A percentile compares a stretch with the other conserved stretches of the same genome.
phyloP scores from a whole-genome alignment of 192 early-diverging fungal species.

The Backusella westeae region DNA sequence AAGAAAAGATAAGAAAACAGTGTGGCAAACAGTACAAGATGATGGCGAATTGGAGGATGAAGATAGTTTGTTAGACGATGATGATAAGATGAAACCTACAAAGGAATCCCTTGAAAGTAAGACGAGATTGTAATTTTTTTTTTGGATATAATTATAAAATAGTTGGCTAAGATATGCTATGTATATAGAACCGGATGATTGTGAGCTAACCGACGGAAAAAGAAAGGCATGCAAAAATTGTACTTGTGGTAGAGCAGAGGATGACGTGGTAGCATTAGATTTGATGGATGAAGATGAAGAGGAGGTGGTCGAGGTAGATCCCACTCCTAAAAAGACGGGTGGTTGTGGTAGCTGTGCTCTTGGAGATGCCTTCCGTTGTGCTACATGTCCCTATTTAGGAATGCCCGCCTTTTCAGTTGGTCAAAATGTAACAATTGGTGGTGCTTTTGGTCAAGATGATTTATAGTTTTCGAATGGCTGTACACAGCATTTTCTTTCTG shows the following conservation, averaged over 20 bases:
- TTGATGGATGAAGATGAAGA: conserved; percentile 27
- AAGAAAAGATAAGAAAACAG: conserved; percentile 31
- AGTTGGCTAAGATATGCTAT: not conserved
- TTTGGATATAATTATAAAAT: not conserved
- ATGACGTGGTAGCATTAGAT: conserved; percentile 50
- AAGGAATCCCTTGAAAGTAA: conserved; percentile 57
- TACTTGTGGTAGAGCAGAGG: conserved; percentile 87
- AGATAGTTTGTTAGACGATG: conserved; percentile 81
- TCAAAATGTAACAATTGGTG: conserved; percentile 87
- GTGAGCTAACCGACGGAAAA: conserved; percentile 65
- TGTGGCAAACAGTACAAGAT: conserved; percentile 67
- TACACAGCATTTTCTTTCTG: not conserved
- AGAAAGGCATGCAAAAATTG: conserved; percentile 98
- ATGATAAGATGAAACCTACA: conserved; percentile 72
- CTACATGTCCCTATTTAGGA: conserved; percentile 92
- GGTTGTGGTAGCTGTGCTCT: conserved; percentile 79
- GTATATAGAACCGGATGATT: conserved; percentile 59
- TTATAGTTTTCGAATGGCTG: not conserved
- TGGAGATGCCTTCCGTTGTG: conserved; percentile 97
- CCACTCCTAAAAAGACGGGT: conserved; percentile 46
- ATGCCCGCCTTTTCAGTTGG: conserved; percentile 98
- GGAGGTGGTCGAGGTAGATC: conserved; percentile 40
- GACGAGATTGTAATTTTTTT: not conserved
- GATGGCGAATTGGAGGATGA: conserved; percentile 89
- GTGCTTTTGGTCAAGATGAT: conserved; percentile 46